Base-by-base conservation (phyloP, 352 stramenopile species). In the Globisporangium middletonii region DNA sequence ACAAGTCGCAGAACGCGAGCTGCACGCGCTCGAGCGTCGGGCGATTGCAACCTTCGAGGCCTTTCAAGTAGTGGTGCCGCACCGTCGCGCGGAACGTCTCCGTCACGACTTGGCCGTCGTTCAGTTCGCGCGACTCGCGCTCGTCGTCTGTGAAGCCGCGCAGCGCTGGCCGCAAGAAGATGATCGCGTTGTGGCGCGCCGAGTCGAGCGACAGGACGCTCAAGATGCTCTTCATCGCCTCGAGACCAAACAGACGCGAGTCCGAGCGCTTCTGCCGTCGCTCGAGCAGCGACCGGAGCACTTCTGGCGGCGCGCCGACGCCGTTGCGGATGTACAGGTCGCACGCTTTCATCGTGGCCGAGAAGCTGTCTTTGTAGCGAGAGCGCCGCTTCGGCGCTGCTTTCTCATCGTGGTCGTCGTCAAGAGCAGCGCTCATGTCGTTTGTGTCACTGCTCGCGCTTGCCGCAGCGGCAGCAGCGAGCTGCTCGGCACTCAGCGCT, bases 271-370 rank as follows among this genome's bases (percentile, higher is more conserved):
- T 71, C 42, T 92, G 77, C 0, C 86, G 76, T 62, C 83, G 73
- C 54, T 95, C 86, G 18, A 95, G 64, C 11, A 95, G 59, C 13
- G 77, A 60, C 18, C 71, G 64, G 6, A 95, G 57, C 26, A 95
- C 71, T 55, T 89, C 82, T n/a, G 86, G 86, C 33, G 86, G 86
- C 4, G 86, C 86, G 5, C 86, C 86, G 52, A 83, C 76, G 26
- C 83, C 86, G 27, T 92, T 85, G 47, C 84, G 82, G 63, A 95
- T 88, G 50, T 95, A 95, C 51, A 95, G 54, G 55, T 94, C 86
- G 53, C 86, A 95, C 3, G 86, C 86, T 58, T 88, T 88, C 60
- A 95, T 74, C 71, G 88, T 90, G 0, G 86, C 86, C 1, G 74
- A 76, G 54, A 93, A 92, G 42, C 62, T 89, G 23, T 69, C 72